phyloP scores from a whole-genome alignment of 2,329 filamentous ascomycete species.

The Aspergillus luchuensis region DNA sequence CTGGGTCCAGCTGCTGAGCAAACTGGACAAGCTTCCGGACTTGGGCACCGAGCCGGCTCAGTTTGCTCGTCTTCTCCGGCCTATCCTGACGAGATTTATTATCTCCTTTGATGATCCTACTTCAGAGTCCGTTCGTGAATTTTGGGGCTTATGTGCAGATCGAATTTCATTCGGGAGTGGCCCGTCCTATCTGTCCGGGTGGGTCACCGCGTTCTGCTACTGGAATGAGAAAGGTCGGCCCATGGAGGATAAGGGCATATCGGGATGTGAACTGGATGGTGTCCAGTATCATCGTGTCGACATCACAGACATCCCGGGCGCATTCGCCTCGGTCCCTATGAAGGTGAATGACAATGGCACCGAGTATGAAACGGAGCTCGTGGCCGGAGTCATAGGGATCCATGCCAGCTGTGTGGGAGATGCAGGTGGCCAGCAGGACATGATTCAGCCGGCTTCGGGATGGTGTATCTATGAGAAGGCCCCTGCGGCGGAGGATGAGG shows the following conservation, averaged over 20 bases:
- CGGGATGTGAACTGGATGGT: not conserved
- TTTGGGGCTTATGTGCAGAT: conserved; percentile 24
- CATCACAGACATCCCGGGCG: not conserved
- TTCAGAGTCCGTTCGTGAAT: not conserved
- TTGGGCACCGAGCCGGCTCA: conserved; percentile 49
- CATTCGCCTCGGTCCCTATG: not conserved
- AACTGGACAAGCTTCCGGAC: conserved; percentile 47
- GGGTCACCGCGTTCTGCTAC: conserved; percentile 54
- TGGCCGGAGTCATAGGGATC: not conserved
- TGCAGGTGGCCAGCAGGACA: not conserved
- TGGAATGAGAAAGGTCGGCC: conserved; percentile 44
- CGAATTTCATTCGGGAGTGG: conserved; percentile 36
- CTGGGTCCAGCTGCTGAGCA: conserved; percentile 47
- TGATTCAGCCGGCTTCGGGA: not conserved
- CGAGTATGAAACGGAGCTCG: not conserved
- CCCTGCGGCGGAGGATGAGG: too few relatives aligned
- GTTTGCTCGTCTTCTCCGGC: conserved; percentile 46
- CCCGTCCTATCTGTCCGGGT: conserved; percentile 46
- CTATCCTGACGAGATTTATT: conserved; percentile 52
- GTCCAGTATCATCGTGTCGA: not conserved
- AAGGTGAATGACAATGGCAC: not conserved
- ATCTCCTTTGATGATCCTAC: conserved; percentile 14
- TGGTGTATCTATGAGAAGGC: not conserved
- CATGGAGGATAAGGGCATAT: conserved; percentile 12
- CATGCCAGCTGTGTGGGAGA: not conserved